These are phyloP conservation scores for Trichosanthes truncata DNA, from an alignment of 306 rosid species.

Conservation along the genomic window DNA sequence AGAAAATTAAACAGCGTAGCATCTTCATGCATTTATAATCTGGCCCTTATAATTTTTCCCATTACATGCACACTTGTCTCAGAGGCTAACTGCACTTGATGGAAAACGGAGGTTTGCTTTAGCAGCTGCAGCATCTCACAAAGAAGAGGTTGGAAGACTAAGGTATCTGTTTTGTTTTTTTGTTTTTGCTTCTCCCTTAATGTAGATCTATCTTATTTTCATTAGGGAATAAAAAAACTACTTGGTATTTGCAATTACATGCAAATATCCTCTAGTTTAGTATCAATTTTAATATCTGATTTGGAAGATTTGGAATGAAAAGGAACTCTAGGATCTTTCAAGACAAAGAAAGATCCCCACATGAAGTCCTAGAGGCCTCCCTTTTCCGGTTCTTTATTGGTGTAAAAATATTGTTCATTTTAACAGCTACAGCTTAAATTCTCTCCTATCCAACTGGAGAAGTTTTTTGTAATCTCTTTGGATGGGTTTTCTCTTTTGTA, in stretches of 20 bases:
- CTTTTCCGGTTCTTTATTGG: neutral
- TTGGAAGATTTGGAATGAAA: neutral
- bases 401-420: neutral
- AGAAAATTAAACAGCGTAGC: neutral
- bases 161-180: slow-evolving; percentile 34
- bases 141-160: slow-evolving; percentile 89
- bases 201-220: neutral
- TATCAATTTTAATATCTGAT: neutral
- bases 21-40: neutral
- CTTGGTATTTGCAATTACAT: neutral
- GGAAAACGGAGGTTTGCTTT: slow-evolving; percentile 91
- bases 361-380: neutral
- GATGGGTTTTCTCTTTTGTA: neutral
- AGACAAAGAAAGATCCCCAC: neutral
- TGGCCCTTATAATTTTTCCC: neutral
- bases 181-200: neutral
- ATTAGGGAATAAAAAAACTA: neutral
- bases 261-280: neutral
- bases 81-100: slow-evolving; percentile 97
- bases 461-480: neutral
- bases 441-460: neutral
- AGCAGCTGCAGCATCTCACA: slow-evolving; percentile 90
- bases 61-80: slow-evolving; percentile 8
- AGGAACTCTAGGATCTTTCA: neutral
- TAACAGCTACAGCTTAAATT: neutral